phyloP scores from a whole-genome alignment of 2,329 filamentous ascomycete species.

The Ploettnerulaceae sp. region DNA sequence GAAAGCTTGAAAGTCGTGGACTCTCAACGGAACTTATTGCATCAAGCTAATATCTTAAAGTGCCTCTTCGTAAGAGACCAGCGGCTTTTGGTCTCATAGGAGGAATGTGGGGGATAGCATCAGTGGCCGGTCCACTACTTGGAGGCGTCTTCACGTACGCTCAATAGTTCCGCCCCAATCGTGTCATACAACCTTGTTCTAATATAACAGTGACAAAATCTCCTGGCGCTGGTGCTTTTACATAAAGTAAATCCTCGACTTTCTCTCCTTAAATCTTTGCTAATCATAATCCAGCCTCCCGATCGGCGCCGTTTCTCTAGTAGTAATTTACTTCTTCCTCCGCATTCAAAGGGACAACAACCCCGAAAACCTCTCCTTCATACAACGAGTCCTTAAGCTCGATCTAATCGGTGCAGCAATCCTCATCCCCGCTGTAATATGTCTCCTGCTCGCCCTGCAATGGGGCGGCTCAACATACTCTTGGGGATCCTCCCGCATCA shows the following conservation, averaged over 20 bases:
- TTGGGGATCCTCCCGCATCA: slow-evolving; percentile 34
- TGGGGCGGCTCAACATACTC: slow-evolving; percentile 37
- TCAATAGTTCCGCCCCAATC: no score
- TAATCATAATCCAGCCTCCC: slow-evolving; percentile 19
- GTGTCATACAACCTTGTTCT: neutral
- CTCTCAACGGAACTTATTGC: no score
- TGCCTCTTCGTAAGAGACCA: slow-evolving; percentile 29
- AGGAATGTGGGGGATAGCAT: slow-evolving; percentile 31
- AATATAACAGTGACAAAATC: slow-evolving; percentile 17
- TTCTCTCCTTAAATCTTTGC: neutral
- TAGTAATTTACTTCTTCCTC: slow-evolving; percentile 38
- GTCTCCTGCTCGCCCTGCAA: slow-evolving; percentile 38
- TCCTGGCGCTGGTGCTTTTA: slow-evolving; percentile 34
- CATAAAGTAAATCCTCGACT: slow-evolving; percentile 17
- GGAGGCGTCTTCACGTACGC: slow-evolving; percentile 31
- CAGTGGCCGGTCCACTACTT: slow-evolving; percentile 33
- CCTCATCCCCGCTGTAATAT: slow-evolving; percentile 36
- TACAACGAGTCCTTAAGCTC: slow-evolving; percentile 28
- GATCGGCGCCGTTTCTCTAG: slow-evolving; percentile 37
- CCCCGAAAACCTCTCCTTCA: slow-evolving; percentile 23
- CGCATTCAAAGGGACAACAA: slow-evolving; percentile 37
- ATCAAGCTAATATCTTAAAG: slow-evolving; percentile 12
- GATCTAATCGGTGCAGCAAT: slow-evolving; percentile 36
- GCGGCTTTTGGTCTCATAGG: slow-evolving; percentile 30
- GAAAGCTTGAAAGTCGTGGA: no score